phyloP scores from a whole-genome alignment of 2,329 filamentous ascomycete species.

The Exophiala lecanii-corni region DNA sequence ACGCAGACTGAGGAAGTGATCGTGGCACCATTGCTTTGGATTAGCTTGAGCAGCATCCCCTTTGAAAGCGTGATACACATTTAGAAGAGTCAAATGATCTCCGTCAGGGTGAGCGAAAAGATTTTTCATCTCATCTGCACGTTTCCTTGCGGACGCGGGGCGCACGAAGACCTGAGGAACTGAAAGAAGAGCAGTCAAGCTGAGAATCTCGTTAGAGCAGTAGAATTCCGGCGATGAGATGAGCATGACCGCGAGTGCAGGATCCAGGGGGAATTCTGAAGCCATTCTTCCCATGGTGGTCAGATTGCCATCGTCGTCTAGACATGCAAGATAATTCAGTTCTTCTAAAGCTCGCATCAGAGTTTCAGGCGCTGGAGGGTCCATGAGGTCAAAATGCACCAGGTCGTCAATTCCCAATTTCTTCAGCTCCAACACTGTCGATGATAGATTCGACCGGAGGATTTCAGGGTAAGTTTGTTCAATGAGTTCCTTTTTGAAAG shows the following conservation, averaged over 20 bases:
- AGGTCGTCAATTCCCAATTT: conserved; percentile 94
- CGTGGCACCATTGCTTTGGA: conserved; percentile 88
- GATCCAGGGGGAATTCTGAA: conserved; percentile 93
- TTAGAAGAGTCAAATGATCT: conserved; percentile 92
- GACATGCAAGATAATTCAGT: conserved; percentile 92
- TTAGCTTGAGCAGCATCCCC: conserved; percentile 64
- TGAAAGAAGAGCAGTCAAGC: conserved; percentile 86
- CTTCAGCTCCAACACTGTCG: conserved; percentile 93
- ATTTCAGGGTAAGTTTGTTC: conserved; percentile 97
- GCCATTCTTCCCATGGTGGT: conserved; percentile 80
- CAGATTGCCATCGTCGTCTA: conserved; percentile 93
- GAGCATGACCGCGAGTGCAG: conserved; percentile 91
- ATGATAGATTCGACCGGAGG: conserved; percentile 86
- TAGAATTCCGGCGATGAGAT: conserved; percentile 97
- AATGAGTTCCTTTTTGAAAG: conserved; percentile 97
- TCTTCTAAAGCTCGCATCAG: conserved; percentile 97
- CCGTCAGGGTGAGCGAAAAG: conserved; percentile 89
- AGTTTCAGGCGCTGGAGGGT: conserved; percentile 94
- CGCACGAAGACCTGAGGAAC: conserved; percentile 93
- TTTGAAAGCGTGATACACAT: conserved; percentile 98
- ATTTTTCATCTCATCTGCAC: conserved; percentile 95
- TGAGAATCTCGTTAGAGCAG: conserved; percentile 97
- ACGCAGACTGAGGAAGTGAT: conserved; percentile 88
- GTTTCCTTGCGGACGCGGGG: conserved; percentile 77
- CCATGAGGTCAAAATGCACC: conserved; percentile 98